A percentile compares a stretch with the other conserved stretches of the same genome.
Conservation (phyloP, 2,329 filamentous ascomycete genomes). For the Emmonsiellopsis sp. region DNA sequence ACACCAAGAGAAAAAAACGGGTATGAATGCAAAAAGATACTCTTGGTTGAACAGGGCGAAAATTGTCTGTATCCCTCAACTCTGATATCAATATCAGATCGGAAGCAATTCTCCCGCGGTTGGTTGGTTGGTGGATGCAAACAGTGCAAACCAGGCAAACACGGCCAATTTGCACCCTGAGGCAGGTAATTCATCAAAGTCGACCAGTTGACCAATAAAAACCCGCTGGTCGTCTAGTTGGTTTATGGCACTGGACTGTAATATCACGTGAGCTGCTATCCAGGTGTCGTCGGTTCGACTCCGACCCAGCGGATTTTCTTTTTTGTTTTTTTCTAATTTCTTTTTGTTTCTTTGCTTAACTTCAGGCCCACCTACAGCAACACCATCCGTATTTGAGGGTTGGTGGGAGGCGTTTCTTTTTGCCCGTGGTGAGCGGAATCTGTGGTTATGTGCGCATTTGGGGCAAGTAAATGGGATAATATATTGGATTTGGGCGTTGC, state of each 20-base stretch:
- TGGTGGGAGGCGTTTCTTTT: no score
- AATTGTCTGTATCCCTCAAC: no score
- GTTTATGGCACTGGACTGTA: conserved; percentile 5
- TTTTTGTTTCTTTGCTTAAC: background rate
- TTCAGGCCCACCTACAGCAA: no score
- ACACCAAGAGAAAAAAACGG: background rate
- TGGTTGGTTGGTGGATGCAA: conserved; percentile 13
- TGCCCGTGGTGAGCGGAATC: no score
- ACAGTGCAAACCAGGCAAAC: conserved; percentile 21
- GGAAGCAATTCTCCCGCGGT: no score
- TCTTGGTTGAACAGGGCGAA: no score
- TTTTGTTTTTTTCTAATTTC: background rate
- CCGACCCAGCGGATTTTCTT: conserved; percentile 3
- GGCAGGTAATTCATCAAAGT: background rate
- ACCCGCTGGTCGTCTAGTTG: conserved; percentile 4
- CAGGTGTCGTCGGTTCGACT: conserved; percentile 5
- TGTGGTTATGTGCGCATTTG: no score
- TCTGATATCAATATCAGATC: no score
- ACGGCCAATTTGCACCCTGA: background rate
- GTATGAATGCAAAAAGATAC: background rate
- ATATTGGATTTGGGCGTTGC: no score
- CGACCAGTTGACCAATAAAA: background rate
- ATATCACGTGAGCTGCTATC: conserved; percentile 1
- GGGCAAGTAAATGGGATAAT: no score
- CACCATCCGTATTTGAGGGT: no score